These are phyloP conservation scores for Aspergillus ellipticus DNA, from an alignment of 495 filamentous ascomycete species.

Conservation along the genomic window DNA sequence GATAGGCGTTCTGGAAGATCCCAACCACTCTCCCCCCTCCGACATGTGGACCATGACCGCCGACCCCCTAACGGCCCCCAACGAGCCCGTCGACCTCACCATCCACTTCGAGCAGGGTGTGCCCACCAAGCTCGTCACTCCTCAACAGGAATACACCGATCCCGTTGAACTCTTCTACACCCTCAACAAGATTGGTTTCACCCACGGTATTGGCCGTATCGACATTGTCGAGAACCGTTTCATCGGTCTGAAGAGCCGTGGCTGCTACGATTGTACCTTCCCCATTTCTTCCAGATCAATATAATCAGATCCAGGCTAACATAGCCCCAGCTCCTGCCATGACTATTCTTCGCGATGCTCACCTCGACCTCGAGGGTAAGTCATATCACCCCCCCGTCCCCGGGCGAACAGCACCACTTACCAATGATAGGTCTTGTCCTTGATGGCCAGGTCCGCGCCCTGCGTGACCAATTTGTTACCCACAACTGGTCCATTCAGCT, in stretches of 20 bases:
- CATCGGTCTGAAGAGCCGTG: slow-evolving; percentile 81
- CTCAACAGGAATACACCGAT: slow-evolving; percentile 66
- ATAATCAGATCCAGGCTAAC: neutral
- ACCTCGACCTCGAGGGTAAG: slow-evolving; percentile 44
- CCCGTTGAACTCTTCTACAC: slow-evolving; percentile 75
- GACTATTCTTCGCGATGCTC: slow-evolving; percentile 70
- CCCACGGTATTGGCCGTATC: slow-evolving; percentile 78
- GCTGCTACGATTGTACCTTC: slow-evolving; percentile 69
- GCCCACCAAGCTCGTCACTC: slow-evolving; percentile 64
- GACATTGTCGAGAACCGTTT: slow-evolving; percentile 91
- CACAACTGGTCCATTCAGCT: slow-evolving; percentile 59
- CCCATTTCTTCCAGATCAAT: neutral
- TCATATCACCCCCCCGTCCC: neutral
- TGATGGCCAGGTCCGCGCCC: slow-evolving; percentile 76
- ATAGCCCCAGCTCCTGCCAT: slow-evolving; percentile 53
- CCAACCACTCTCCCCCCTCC: slow-evolving; percentile 56
- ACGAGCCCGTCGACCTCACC: slow-evolving; percentile 72
- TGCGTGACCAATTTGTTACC: slow-evolving; percentile 78
- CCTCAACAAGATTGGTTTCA: slow-evolving; percentile 72
- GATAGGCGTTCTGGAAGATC: slow-evolving; percentile 38
- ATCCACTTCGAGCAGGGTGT: slow-evolving; percentile 82
- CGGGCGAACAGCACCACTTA: slow-evolving; percentile 9
- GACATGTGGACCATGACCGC: slow-evolving; percentile 84
- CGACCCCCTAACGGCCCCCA: slow-evolving; percentile 72
- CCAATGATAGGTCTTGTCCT: slow-evolving; percentile 81